Evolutionary conservation across 1,139 yeast species (phyloP).

Genomic region (Geotrichum bryndzae): DNA sequence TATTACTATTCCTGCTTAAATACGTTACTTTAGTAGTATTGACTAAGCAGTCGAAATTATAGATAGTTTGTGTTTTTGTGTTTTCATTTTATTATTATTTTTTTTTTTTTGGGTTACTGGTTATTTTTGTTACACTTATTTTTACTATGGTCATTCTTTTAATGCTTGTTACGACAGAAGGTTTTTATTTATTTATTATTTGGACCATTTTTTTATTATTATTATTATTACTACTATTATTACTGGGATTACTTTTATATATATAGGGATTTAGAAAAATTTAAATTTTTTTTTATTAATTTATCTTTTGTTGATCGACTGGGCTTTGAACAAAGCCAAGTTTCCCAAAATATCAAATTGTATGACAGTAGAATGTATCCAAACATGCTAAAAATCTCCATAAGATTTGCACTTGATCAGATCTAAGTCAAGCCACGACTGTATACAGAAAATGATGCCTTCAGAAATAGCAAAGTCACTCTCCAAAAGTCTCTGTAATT

Average conservation of each 20-base stretch:
- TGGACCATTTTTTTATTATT: not conserved
- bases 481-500: too few species aligned
- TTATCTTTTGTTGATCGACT: not conserved
- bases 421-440: too few species aligned
- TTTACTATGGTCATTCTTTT: not conserved
- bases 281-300: not conserved
- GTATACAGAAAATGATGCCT: too few species aligned
- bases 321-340: too few species aligned
- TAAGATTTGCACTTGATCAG: too few species aligned
- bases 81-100: not conserved
- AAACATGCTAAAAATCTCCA: too few species aligned
- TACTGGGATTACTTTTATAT: not conserved
- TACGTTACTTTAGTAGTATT: not conserved
- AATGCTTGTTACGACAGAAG: not conserved
- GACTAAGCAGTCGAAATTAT: not conserved
- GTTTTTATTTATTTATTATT: not conserved
- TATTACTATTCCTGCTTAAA: not conserved
- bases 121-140: not conserved
- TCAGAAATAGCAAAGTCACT: too few species aligned
- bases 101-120: not conserved
- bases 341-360: too few species aligned
- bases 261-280: not conserved
- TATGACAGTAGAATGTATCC: too few species aligned
- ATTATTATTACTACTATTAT: not conserved
- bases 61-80: not conserved